These are phyloP conservation scores for Helicostylum pulchrum DNA, from an alignment of 192 early-diverging fungal genomes.

Conservation along the genomic window DNA sequence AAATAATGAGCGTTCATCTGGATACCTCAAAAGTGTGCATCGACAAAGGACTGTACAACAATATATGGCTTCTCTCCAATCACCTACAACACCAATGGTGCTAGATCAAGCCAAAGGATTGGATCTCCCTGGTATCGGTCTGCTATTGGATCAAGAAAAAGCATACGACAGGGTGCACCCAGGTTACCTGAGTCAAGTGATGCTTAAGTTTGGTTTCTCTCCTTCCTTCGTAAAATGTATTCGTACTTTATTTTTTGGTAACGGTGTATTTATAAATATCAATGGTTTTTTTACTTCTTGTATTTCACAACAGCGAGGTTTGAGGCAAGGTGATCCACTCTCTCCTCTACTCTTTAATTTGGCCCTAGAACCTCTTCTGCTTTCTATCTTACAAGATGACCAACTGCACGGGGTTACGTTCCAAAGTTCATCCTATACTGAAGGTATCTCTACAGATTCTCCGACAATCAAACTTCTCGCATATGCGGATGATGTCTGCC, in stretches of 20 bases:
- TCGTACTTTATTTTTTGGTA: background rate
- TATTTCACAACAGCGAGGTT: conserved; percentile 7
- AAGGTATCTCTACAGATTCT: no score
- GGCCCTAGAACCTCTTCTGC: conserved; percentile 19
- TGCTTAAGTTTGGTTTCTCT: conserved; percentile 5
- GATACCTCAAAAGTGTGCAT: background rate
- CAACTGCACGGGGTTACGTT: no score
- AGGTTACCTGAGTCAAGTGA: background rate
- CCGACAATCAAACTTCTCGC: background rate
- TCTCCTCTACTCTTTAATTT: conserved; percentile 22
- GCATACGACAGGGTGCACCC: conserved; percentile 30
- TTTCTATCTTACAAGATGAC: background rate
- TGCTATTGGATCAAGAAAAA: conserved; percentile 28
- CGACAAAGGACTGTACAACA: background rate
- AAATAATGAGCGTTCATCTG: background rate
- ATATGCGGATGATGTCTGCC: background rate
- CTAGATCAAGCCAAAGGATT: background rate
- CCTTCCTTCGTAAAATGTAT: background rate
- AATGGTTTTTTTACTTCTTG: background rate
- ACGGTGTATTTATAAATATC: background rate
- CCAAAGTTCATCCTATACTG: no score
- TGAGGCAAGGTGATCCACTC: conserved; percentile 32
- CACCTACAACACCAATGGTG: background rate
- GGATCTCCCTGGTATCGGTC: background rate
- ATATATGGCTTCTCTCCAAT: background rate